Percentiles rank a stretch among this genome's conserved stretches.
phyloP scores from a whole-genome alignment of 2,329 filamentous ascomycete genomes.

The Chaetomium globosum region DNA sequence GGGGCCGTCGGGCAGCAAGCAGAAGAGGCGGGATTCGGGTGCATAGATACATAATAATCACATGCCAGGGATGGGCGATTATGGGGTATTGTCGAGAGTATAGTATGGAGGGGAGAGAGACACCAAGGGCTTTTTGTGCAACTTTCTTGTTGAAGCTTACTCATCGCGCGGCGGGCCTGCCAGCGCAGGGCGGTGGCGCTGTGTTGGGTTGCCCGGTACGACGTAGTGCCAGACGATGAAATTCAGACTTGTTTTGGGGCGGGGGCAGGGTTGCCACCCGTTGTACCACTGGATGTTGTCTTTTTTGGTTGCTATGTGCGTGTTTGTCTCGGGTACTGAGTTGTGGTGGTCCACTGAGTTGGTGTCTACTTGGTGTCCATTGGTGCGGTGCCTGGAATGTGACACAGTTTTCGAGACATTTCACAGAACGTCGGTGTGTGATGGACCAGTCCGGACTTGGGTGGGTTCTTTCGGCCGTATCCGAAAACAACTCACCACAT shows the following conservation, averaged over 20 bases:
- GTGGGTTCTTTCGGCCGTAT: not conserved
- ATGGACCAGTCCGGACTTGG: not conserved
- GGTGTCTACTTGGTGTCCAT: no score
- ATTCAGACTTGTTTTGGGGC: slow-evolving; percentile 11
- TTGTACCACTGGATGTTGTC: not conserved
- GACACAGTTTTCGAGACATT: not conserved
- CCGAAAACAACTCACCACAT: not conserved
- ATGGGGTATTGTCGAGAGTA: slow-evolving; percentile 19
- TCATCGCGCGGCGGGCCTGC: not conserved
- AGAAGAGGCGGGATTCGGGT: not conserved
- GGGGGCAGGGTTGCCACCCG: slow-evolving; percentile 3
- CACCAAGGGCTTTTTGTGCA: slow-evolving; percentile 7
- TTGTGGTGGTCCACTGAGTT: not conserved
- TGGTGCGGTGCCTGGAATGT: slow-evolving; percentile 8
- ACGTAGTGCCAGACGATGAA: not conserved
- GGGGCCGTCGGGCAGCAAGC: not conserved
- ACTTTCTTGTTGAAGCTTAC: not conserved
- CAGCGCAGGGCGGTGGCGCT: not conserved
- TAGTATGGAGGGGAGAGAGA: slow-evolving; percentile 1
- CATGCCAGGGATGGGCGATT: slow-evolving; percentile 16
- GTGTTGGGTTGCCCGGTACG: not conserved
- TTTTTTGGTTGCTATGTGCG: not conserved
- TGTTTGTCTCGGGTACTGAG: slow-evolving; percentile 8
- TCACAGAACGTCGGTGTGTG: not conserved
- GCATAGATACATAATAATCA: slow-evolving; percentile 26